Percentiles rank a stretch among this genome's conserved stretches.
phyloP scores from a whole-genome alignment of 169 alveolate species.

The Cryptosporidium muris region DNA sequence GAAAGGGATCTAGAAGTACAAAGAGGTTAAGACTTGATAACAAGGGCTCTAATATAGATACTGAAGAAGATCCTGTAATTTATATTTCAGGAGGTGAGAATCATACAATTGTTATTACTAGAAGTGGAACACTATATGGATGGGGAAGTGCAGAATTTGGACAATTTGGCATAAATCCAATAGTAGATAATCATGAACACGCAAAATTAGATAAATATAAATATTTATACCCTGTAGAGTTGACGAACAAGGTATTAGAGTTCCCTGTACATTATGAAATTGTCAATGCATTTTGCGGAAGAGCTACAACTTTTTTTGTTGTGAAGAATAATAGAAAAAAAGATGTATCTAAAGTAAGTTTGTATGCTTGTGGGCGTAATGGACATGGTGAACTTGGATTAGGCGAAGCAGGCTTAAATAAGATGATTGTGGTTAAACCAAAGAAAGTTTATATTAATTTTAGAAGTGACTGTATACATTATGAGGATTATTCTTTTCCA shows the following conservation, averaged over 20 bases:
- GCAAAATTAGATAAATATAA: slow-evolving; percentile 11
- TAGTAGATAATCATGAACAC: slow-evolving; percentile 13
- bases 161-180: slow-evolving; percentile 46
- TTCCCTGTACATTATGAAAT: slow-evolving; percentile 10
- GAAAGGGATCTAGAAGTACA: background rate
- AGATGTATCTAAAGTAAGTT: slow-evolving; percentile 72
- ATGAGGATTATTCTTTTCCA: too few species aligned
- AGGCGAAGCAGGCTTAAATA: background rate
- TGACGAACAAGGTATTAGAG: slow-evolving; percentile 8
- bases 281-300: slow-evolving; percentile 73
- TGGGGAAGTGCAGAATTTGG: slow-evolving; percentile 72
- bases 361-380: slow-evolving; percentile 85
- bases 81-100: slow-evolving; percentile 63
- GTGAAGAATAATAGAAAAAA: slow-evolving; percentile 47
- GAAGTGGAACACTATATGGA: slow-evolving; percentile 29
- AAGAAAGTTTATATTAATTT: slow-evolving; percentile 37
- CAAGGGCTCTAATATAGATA: slow-evolving; percentile 15
- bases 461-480: background rate
- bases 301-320: slow-evolving; percentile 82
- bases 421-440: slow-evolving; percentile 24
- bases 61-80: slow-evolving; percentile 71
- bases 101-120: slow-evolving; percentile 55
- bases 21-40: slow-evolving; percentile 69
- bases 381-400: slow-evolving; percentile 85
- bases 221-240: slow-evolving; percentile 33